phyloP scores from a whole-genome alignment of 768 basidiomycete genomes.

The Leccinellum rugosiceps region DNA sequence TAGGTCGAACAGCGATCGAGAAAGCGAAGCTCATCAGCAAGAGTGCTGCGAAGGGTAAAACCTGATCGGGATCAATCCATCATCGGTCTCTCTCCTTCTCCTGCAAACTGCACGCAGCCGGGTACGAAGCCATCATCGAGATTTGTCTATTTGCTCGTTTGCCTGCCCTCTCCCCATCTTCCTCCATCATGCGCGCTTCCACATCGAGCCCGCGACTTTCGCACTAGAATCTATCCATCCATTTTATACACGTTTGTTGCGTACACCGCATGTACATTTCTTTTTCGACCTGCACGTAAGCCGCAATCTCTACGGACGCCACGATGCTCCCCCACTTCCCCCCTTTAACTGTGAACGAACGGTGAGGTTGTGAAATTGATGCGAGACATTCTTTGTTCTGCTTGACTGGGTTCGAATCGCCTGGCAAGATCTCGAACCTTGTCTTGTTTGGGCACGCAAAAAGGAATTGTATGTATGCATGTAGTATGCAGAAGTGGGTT shows the following conservation, averaged over 20 bases:
- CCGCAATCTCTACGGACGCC: conserved; percentile 12
- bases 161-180: not conserved
- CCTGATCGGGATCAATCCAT: conserved; percentile 34
- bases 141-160: not conserved
- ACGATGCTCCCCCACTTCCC: conserved; percentile 6
- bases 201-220: conserved; percentile 1
- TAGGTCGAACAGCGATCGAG: conserved; percentile 83
- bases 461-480: not conserved
- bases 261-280: conserved; percentile 10
- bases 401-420: conserved; percentile 12
- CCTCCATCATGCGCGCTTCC: not conserved
- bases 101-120: not conserved
- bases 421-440: conserved; percentile 17
- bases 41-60: conserved; percentile 66
- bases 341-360: not conserved
- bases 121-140: not conserved
- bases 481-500: conserved; percentile 17
- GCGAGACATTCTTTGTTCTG: not conserved
- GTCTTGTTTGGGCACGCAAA: not conserved
- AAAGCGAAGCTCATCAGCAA: conserved; percentile 94
- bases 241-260: conserved; percentile 12
- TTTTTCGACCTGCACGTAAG: conserved; percentile 11
- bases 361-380: conserved; percentile 9
- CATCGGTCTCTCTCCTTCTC: not conserved
- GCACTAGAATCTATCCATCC: conserved; percentile 10